Evolutionary conservation across 2,329 filamentous ascomycete species (phyloP).

Genomic region (Sordariomycetes sp.): DNA sequence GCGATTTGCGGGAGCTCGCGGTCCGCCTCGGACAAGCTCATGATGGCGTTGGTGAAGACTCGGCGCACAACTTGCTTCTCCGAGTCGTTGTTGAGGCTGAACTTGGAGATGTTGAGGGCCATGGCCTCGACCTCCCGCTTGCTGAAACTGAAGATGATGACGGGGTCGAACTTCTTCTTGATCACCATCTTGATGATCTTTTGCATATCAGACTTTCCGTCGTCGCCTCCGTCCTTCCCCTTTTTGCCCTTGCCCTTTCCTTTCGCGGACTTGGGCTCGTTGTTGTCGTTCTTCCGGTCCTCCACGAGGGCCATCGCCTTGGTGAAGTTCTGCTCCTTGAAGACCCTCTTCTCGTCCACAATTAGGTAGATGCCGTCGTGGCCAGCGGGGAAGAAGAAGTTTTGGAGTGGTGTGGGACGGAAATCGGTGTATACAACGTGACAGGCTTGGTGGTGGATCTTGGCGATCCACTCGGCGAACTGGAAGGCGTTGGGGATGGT

Average conservation of each 20-base stretch:
- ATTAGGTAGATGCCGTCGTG: conserved; percentile 88
- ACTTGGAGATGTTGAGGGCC: conserved; percentile 73
- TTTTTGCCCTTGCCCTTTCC: conserved; percentile 86
- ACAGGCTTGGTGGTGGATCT: conserved; percentile 93
- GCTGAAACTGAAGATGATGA: conserved; percentile 99
- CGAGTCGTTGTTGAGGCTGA: conserved; percentile 92
- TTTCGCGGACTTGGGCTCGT: conserved; percentile 41
- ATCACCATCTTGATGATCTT: conserved; percentile 99
- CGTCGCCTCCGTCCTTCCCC: conserved; percentile 72
- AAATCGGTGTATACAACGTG: conserved; percentile 99
- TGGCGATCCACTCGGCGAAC: conserved; percentile 98
- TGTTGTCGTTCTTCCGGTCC: conserved; percentile 73
- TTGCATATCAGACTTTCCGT: conserved; percentile 71
- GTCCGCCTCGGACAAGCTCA: conserved; percentile 86
- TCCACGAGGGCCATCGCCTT: conserved; percentile 87
- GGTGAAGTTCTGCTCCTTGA: conserved; percentile 96
- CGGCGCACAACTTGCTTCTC: conserved; percentile 92
- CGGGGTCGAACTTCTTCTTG: conserved; percentile 91
- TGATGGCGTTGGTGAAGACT: conserved; percentile 88
- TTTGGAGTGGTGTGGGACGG: conserved; percentile 88
- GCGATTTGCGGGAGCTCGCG: conserved; percentile 80
- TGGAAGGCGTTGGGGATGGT: conserved; percentile 99
- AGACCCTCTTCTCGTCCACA: conserved; percentile 92
- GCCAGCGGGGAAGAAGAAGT: conserved; percentile 93
- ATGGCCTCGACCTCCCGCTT: conserved; percentile 92